These are phyloP conservation scores for Hypoxylon fuscum DNA, from an alignment of 495 filamentous ascomycete species.

Conservation along the genomic window DNA sequence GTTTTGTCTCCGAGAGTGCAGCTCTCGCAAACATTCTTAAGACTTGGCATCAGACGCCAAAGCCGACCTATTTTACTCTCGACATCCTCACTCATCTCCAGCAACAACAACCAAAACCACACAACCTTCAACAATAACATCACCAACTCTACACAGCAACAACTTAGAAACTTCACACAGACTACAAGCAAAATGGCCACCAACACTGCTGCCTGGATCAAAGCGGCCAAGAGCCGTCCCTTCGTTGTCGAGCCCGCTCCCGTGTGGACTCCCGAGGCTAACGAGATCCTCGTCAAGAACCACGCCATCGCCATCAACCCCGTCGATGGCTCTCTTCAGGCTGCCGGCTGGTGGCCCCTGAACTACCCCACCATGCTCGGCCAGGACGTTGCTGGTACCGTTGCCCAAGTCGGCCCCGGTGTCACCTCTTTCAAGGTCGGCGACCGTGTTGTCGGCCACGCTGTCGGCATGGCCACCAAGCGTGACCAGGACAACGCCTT, in stretches of 20 bases:
- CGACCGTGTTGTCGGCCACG: slow-evolving; percentile 52
- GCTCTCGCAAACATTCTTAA: slow-evolving; percentile 34
- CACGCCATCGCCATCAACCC: slow-evolving; percentile 55
- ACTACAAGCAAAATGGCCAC: slow-evolving; percentile 25
- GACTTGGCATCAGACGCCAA: slow-evolving; percentile 25
- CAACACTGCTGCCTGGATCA: slow-evolving; percentile 45
- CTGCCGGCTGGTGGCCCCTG: slow-evolving; percentile 37
- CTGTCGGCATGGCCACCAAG: slow-evolving; percentile 33
- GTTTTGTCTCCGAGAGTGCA: slow-evolving; percentile 12
- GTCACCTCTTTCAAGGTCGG: slow-evolving; percentile 56
- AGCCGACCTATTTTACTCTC: slow-evolving; percentile 19
- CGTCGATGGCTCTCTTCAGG: slow-evolving; percentile 58
- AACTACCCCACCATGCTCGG: slow-evolving; percentile 63
- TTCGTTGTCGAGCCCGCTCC: slow-evolving; percentile 46
- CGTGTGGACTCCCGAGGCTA: slow-evolving; percentile 41
- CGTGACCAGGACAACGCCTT: slow-evolving; percentile 40
- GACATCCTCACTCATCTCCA: slow-evolving; percentile 18
- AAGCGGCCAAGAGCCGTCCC: slow-evolving; percentile 28
- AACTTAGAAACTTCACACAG: slow-evolving; percentile 8
- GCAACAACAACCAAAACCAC: slow-evolving; percentile 6
- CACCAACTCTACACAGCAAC: not conserved
- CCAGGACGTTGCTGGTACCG: slow-evolving; percentile 60
- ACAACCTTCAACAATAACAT: not conserved
- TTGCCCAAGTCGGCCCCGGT: slow-evolving; percentile 53
- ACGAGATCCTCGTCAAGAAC: slow-evolving; percentile 52